Conservation (phyloP, 306 rosid species). For the Sicyos edulis region DNA sequence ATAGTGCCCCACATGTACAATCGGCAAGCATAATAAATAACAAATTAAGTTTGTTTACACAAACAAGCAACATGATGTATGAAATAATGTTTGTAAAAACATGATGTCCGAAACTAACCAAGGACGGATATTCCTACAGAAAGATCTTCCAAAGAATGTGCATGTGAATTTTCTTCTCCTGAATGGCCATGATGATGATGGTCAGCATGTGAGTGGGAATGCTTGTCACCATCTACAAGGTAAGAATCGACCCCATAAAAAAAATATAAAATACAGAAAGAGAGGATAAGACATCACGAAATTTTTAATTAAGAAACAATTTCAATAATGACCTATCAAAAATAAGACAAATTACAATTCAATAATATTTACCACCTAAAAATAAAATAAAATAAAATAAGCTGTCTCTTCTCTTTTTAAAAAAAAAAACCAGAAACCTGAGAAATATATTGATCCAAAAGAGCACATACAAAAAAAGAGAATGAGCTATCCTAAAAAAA, state of each 20-base stretch:
- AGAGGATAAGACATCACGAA: not conserved
- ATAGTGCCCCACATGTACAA: not conserved
- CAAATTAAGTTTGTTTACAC: not conserved
- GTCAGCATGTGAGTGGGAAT: constrained; percentile 51
- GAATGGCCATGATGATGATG: constrained; percentile 46
- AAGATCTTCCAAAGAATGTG: constrained; percentile 85
- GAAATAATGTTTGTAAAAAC: not conserved
- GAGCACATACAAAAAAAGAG: not conserved
- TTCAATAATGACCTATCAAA: not conserved
- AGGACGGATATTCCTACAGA: constrained; percentile 75
- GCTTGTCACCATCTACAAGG: constrained; percentile 71
- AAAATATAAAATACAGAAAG: not conserved
- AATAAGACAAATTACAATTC: not conserved
- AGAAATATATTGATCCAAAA: not conserved
- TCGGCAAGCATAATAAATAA: constrained; percentile 6
- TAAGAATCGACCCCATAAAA: not conserved
- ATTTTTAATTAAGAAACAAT: too few relatives aligned
- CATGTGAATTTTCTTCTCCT: constrained; percentile 49
- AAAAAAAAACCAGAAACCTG: not conserved
- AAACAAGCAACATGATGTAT: not conserved
- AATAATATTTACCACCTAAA: not conserved
- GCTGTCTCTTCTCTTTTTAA: too few relatives aligned
- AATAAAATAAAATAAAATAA: not conserved
- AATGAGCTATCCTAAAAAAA: not conserved
- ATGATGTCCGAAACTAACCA: constrained; percentile 45